These are phyloP conservation scores for Aspergillus leporis DNA, from an alignment of 495 filamentous ascomycete species.

Conservation along the genomic window DNA sequence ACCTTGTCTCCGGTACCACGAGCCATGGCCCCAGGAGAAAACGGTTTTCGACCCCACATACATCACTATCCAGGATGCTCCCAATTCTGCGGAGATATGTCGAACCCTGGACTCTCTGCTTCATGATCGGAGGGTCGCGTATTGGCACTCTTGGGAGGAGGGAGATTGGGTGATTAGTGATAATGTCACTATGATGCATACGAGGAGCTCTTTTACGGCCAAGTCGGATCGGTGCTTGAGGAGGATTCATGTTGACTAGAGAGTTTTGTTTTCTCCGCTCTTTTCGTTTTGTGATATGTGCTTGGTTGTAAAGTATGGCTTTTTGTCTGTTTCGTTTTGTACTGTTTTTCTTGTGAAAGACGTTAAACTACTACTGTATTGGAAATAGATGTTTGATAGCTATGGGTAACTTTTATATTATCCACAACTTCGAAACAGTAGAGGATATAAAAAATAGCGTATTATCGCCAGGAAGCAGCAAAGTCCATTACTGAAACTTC, in stretches of 20 bases:
- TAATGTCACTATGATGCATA: conserved; percentile 54
- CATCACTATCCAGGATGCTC: conserved; percentile 47
- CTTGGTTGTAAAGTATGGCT: neutral
- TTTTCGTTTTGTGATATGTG: neutral
- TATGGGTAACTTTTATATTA: too few relatives aligned
- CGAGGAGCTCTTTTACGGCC: conserved; percentile 45
- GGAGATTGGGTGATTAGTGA: conserved; percentile 58
- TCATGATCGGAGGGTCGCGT: conserved; percentile 52
- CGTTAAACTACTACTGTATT: too few relatives aligned
- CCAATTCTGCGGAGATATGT: conserved; percentile 17
- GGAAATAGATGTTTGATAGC: too few relatives aligned
- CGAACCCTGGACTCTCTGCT: conserved; percentile 38
- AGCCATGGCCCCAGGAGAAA: conserved; percentile 51
- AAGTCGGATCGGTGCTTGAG: conserved; percentile 49
- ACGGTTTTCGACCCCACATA: conserved; percentile 49
- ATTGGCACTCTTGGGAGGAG: conserved; percentile 49
- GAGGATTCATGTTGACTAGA: conserved; percentile 50
- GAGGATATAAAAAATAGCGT: too few relatives aligned
- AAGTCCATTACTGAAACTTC: too few relatives aligned
- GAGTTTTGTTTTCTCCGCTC: too few relatives aligned
- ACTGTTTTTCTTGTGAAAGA: neutral
- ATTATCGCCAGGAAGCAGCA: too few relatives aligned
- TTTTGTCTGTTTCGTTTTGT: neutral
- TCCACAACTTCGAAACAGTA: too few relatives aligned
- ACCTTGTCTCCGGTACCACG: conserved; percentile 54